phyloP scores from a whole-genome alignment of 495 filamentous ascomycete genomes.

The Penicillium simplicissimum region DNA sequence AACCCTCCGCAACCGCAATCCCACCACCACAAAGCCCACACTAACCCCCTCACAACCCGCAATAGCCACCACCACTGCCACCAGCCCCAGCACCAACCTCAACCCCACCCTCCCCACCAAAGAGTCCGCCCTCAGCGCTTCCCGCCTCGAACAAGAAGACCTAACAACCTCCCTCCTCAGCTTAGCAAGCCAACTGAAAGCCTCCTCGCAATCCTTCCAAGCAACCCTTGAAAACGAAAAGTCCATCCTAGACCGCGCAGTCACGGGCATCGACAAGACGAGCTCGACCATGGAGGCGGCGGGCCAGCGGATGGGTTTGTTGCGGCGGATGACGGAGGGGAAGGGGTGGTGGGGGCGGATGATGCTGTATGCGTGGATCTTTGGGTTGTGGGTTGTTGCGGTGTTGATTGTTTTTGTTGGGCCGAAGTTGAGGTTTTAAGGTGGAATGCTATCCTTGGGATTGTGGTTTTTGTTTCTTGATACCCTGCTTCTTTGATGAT shows the following conservation, averaged over 20 bases:
- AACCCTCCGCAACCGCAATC: constrained; percentile 37
- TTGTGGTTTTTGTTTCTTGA: neutral
- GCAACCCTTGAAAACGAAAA: constrained; percentile 70
- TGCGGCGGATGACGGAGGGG: constrained; percentile 77
- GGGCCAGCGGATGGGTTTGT: constrained; percentile 67
- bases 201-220: constrained; percentile 68
- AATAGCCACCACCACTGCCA: constrained; percentile 24
- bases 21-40: constrained; percentile 11
- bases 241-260: constrained; percentile 65
- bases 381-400: constrained; percentile 71
- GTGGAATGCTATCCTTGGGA: neutral
- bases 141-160: constrained; percentile 80
- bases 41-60: constrained; percentile 15
- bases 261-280: constrained; percentile 74
- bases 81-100: constrained; percentile 4
- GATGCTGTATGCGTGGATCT: constrained; percentile 81
- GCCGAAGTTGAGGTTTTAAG: constrained; percentile 82
- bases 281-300: constrained; percentile 72
- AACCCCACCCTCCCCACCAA: constrained; percentile 39
- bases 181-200: constrained; percentile 78
- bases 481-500: neutral
- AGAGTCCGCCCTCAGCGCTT: constrained; percentile 69
- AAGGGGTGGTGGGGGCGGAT: constrained; percentile 85
- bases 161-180: constrained; percentile 76
- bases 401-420: constrained; percentile 75